Percentiles rank a stretch among this genome's conserved stretches.
Conservation (phyloP, 1,284 basidiomycete species). For the Kalmanozyma brasiliensis region DNA sequence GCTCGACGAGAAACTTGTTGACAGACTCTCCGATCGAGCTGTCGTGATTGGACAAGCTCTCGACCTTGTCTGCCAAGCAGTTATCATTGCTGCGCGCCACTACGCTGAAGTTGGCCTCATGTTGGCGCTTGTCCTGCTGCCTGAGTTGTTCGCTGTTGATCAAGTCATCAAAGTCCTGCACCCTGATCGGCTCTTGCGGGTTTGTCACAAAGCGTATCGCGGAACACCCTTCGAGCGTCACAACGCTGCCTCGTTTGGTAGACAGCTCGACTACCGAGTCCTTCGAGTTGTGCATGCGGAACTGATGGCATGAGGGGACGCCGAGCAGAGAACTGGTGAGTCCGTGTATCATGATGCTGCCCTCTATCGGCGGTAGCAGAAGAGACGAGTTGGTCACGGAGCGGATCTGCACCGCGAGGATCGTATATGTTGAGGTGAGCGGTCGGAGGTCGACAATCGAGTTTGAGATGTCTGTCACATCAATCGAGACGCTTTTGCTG, state of each 20-base stretch:
- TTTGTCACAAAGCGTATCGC: conserved; percentile 12
- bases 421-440: neutral
- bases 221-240: conserved; percentile 26
- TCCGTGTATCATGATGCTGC: conserved; percentile 45
- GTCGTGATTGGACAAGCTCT: neutral
- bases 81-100: neutral
- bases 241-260: conserved; percentile 28
- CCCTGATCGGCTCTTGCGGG: conserved; percentile 5
- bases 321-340: conserved; percentile 6
- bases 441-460: conserved; percentile 31
- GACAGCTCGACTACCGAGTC: conserved; percentile 12
- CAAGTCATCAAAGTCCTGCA: conserved; percentile 49
- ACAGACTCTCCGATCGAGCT: conserved; percentile 1
- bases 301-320: conserved; percentile 34
- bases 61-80: neutral
- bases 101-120: conserved; percentile 5
- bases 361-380: conserved; percentile 22
- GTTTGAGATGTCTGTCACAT: conserved; percentile 10
- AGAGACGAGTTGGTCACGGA: conserved; percentile 18
- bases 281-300: conserved; percentile 37
- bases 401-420: conserved; percentile 38
- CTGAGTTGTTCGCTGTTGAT: conserved; percentile 31
- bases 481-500: conserved; percentile 7
- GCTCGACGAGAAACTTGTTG: neutral
- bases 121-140: neutral